Conservation (phyloP, 169 alveolate genomes). For the Eimeria mitis region DNA sequence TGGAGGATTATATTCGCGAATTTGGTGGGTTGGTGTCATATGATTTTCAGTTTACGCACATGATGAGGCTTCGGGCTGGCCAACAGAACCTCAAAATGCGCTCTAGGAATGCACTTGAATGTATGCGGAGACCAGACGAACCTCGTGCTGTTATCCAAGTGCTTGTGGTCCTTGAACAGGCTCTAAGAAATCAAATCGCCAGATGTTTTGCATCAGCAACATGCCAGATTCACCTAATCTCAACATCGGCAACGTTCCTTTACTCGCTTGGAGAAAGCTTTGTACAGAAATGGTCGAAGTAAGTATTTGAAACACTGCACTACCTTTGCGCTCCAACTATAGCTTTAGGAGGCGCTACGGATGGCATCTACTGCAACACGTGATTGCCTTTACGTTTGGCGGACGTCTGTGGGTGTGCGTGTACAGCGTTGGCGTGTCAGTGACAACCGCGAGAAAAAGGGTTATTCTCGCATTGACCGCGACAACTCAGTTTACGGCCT, state of each 20-base stretch:
- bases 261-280: slow-evolving; percentile 88
- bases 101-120: not conserved
- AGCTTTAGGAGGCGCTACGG: slow-evolving; percentile 69
- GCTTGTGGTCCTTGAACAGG: slow-evolving; percentile 23
- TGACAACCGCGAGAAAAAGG: slow-evolving; percentile 86
- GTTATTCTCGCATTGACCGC: slow-evolving; percentile 86
- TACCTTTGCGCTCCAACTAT: slow-evolving; percentile 81
- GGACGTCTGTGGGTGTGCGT: not conserved
- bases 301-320: not conserved
- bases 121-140: not conserved
- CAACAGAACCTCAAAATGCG: not conserved
- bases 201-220: slow-evolving; percentile 86
- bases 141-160: not conserved
- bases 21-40: slow-evolving; percentile 41
- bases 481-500: slow-evolving; percentile 87
- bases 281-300: slow-evolving; percentile 88
- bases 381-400: not conserved
- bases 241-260: slow-evolving; percentile 88
- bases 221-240: slow-evolving; percentile 88
- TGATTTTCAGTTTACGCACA: too few species aligned
- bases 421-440: slow-evolving; percentile 86
- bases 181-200: slow-evolving; percentile 78
- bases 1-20: slow-evolving; percentile 73
- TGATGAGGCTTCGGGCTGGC: not conserved
- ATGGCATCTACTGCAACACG: not conserved